Evolutionary conservation across 73 alveolate species (phyloP), one percentile per base, ranked within the genome.

Genomic region (Paramecium sexaurelia): DNA sequence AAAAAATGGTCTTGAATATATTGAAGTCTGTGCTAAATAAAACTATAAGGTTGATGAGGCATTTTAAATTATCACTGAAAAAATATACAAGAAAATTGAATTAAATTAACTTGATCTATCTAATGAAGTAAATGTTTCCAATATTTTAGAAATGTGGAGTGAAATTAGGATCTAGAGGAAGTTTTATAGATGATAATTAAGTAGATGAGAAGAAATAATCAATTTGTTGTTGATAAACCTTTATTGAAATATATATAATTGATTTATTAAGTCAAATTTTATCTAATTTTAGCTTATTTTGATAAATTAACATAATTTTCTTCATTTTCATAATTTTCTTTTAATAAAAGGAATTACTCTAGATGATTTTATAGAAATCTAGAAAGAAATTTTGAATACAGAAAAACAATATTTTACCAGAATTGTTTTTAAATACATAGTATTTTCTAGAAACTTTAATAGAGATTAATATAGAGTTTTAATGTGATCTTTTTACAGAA

Each of bases 41-140:
- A 92, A 92, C 10, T 26, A 1, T n/a, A 68, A 85, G 69, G 92
- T 85, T 27, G 92, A 85, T 85, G 7, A 26, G 43, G 51, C 51
- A 15, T 85, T 55, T 75, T 35, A 75, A 39, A 19, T 29, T 6
- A 33, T 85, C n/a, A 91, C 87, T 13, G 75, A 92, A 45, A 67
- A 68, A 69, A 69, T 92, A 61, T 92, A 92, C 41, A 85, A 66
- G 56, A 92, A 85, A 67, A 85, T 92, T 26, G 92, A 92, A 10
- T 82, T 57, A 45, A 86, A 86, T 35, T 61, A 35, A 36, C 61
- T 86, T 69, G 94, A 85, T 85, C 37, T 92, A 29, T 75, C 84
- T 10, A 78, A 45, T 51, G 88, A 90, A 66, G 84, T 24, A 66
- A 66, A 32, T 22, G 7, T 26, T 15, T 57, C 6, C 0, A 22